These are phyloP conservation scores for Pseudohalonectria lignicola DNA, from an alignment of 2,329 filamentous ascomycete species.

Conservation along the genomic window DNA sequence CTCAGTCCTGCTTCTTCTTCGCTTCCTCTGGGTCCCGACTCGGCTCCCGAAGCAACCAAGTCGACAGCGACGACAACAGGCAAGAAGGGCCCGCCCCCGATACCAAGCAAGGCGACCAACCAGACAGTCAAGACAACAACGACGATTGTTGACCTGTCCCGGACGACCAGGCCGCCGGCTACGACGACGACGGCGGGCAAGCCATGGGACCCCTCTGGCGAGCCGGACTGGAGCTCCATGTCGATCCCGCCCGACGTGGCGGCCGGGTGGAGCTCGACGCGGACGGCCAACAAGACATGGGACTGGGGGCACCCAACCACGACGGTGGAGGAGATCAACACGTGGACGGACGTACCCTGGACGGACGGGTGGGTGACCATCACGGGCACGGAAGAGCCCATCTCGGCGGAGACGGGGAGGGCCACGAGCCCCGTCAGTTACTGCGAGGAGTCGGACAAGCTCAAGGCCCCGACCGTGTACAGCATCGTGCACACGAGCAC, in stretches of 20 bases:
- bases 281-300: not conserved
- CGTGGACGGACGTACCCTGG: not conserved
- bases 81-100: not conserved
- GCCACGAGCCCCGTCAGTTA: constrained; percentile 5
- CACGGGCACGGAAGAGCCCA: not conserved
- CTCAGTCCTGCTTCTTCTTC: too few species aligned
- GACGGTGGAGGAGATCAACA: not conserved
- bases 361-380: constrained; percentile 2
- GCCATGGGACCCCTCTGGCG: too few species aligned
- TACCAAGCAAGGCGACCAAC: not conserved
- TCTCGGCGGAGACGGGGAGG: not conserved
- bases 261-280: not conserved
- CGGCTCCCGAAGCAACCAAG: too few species aligned
- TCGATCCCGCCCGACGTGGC: not conserved
- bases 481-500: constrained; percentile 37
- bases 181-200: not conserved
- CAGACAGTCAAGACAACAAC: not conserved
- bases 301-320: not conserved
- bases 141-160: not conserved
- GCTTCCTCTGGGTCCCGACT: too few species aligned
- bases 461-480: constrained; percentile 19
- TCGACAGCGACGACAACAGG: not conserved
- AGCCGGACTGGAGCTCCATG: not conserved
- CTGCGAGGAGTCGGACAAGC: constrained; percentile 12
- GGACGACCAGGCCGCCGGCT: not conserved